phyloP scores from a whole-genome alignment of 768 basidiomycete species.

The Lactarius hatsudake region DNA sequence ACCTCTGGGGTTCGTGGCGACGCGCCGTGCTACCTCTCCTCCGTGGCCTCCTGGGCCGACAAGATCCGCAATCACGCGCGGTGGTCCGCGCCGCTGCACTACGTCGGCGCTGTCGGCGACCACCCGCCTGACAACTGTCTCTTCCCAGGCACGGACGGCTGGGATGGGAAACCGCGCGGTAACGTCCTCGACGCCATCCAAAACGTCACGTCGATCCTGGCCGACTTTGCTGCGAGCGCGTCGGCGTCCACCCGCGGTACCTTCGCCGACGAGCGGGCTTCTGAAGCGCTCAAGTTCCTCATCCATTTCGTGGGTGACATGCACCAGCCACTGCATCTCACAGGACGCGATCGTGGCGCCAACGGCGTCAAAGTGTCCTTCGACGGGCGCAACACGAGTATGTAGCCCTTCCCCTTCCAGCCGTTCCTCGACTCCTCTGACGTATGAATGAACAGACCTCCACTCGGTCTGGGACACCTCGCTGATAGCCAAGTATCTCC shows the following conservation, averaged over 20 bases:
- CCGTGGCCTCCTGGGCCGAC: constrained; percentile 90
- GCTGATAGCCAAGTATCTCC: constrained; percentile 80
- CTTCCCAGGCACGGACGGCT: constrained; percentile 75
- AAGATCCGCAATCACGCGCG: constrained; percentile 47
- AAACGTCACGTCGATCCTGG: constrained; percentile 68
- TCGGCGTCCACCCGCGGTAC: constrained; percentile 32
- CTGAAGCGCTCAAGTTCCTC: constrained; percentile 88
- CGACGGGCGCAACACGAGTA: constrained; percentile 69
- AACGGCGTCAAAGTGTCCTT: constrained; percentile 77
- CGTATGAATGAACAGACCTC: constrained; percentile 47
- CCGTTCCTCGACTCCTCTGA: not conserved
- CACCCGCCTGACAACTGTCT: constrained; percentile 71
- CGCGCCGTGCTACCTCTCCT: constrained; percentile 71
- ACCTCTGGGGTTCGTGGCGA: constrained; percentile 32
- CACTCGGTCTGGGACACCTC: constrained; percentile 86
- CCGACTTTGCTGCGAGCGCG: constrained; percentile 41
- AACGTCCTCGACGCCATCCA: constrained; percentile 79
- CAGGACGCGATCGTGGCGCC: constrained; percentile 83
- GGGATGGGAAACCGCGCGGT: constrained; percentile 51
- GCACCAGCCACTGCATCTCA: constrained; percentile 92
- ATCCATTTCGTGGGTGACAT: constrained; percentile 92
- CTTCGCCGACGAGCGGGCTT: constrained; percentile 39
- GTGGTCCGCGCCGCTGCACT: constrained; percentile 76
- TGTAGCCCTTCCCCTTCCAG: constrained; percentile 32
- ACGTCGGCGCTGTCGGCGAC: constrained; percentile 71